Conservation (phyloP, 306 rosid genomes). For the Casuarina glauca region DNA sequence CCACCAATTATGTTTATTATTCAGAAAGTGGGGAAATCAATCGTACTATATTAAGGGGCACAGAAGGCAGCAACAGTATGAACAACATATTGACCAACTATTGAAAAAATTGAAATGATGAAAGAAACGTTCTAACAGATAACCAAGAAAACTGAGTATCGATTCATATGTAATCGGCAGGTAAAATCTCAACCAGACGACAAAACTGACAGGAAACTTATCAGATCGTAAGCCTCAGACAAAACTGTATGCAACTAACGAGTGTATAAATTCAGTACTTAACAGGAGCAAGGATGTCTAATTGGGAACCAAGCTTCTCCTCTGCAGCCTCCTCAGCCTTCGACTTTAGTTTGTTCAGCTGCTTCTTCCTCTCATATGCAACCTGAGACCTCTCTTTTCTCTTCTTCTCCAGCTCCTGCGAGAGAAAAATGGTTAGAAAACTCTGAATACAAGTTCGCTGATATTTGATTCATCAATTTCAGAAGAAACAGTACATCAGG, state of each 20-base stretch:
- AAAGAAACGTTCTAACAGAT: neutral
- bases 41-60: neutral
- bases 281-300: conserved; percentile 54
- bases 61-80: neutral
- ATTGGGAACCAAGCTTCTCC: conserved; percentile 60
- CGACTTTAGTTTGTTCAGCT: conserved; percentile 41
- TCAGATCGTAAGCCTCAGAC: conserved; percentile 15
- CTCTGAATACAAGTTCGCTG: neutral
- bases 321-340: conserved; percentile 55
- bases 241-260: conserved; percentile 28
- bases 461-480: neutral
- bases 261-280: conserved; percentile 38
- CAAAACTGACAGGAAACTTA: conserved; percentile 31
- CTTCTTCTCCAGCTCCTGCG: conserved; percentile 66
- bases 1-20: neutral
- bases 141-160: neutral
- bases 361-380: conserved; percentile 63
- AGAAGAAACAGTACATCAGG: neutral
- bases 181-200: conserved; percentile 6
- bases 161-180: conserved; percentile 17
- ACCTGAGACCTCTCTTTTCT: conserved; percentile 53
- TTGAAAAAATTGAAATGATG: neutral
- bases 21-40: neutral
- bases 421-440: conserved; percentile 3
- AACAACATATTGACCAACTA: neutral